Conservation (phyloP, 225 moss, liverwort and hornwort species). For the Anthoceros angustus region DNA sequence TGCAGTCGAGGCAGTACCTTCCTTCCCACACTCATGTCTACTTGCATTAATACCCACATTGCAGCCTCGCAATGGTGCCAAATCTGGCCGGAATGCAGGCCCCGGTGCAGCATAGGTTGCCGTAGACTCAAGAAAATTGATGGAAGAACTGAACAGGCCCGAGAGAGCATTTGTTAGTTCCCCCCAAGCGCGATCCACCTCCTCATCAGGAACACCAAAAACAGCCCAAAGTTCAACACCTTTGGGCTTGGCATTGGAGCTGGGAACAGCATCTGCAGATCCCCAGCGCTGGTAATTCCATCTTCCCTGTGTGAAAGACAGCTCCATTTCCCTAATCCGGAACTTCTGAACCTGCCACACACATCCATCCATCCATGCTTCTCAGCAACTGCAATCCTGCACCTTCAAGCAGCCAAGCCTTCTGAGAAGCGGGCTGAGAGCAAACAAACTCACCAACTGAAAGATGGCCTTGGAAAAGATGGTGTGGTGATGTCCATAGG, state of each 20-base stretch:
- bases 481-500: conserved; percentile 36
- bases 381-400: background rate
- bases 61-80: background rate
- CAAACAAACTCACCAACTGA: conserved; percentile 51
- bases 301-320: conserved; percentile 88
- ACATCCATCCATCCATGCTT: background rate
- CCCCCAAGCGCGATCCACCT: conserved; percentile 67
- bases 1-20: background rate
- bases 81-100: conserved; percentile 19
- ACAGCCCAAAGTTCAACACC: conserved; percentile 80
- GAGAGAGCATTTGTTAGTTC: conserved; percentile 83
- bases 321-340: conserved; percentile 66
- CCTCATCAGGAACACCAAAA: conserved; percentile 30
- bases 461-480: conserved; percentile 84
- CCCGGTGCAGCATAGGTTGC: conserved; percentile 40
- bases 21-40: background rate
- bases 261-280: conserved; percentile 29
- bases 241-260: conserved; percentile 48
- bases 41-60: background rate
- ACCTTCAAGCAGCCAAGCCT: background rate
- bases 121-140: conserved; percentile 80
- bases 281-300: conserved; percentile 89
- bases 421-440: too few relatives aligned
- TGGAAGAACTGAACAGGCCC: conserved; percentile 80
- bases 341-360: conserved; percentile 40